Evolutionary conservation across 169 alveolate genomes (phyloP).

Genomic region (Eimeria brunetti): DNA sequence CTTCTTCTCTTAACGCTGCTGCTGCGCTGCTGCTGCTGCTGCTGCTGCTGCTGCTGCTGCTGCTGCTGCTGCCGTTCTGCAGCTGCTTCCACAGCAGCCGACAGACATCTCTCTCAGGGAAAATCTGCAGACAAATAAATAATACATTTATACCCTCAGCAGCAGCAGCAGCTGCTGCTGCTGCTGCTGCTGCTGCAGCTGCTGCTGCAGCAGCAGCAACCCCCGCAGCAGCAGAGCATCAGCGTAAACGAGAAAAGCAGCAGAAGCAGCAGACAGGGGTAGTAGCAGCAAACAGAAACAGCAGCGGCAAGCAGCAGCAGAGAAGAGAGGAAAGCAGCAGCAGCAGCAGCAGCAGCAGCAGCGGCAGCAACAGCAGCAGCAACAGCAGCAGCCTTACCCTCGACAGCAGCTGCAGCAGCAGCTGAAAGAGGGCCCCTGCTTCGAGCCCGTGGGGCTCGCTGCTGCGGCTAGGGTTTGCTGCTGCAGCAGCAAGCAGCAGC

Average conservation of each 20-base stretch:
- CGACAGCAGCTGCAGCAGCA: constrained; percentile 28
- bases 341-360: neutral
- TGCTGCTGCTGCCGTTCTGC: neutral
- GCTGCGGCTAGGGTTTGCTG: constrained; percentile 58
- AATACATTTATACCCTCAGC: too few relatives aligned
- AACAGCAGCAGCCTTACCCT: constrained; percentile 1
- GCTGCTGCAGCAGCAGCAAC: neutral
- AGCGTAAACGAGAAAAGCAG: neutral
- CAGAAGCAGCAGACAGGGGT: neutral
- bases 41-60: neutral
- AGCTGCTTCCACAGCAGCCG: constrained; percentile 42
- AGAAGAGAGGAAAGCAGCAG: neutral
- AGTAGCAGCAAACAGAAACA: neutral
- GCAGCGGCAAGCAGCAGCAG: neutral
- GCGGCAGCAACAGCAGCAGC: too few relatives aligned
- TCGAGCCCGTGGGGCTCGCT: constrained; percentile 55
- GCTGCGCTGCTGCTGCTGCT: neutral
- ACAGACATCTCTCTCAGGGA: constrained; percentile 5
- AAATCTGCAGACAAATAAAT: constrained; percentile 12
- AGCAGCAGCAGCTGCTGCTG: neutral
- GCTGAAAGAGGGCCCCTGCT: constrained; percentile 57
- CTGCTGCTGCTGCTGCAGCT: neutral
- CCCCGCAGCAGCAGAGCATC: too few relatives aligned
- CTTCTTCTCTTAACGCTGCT: neutral
- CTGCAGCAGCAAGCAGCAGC: constrained; percentile 26